Conservation (phyloP, 306 rosid species). For the Delonix regia region DNA sequence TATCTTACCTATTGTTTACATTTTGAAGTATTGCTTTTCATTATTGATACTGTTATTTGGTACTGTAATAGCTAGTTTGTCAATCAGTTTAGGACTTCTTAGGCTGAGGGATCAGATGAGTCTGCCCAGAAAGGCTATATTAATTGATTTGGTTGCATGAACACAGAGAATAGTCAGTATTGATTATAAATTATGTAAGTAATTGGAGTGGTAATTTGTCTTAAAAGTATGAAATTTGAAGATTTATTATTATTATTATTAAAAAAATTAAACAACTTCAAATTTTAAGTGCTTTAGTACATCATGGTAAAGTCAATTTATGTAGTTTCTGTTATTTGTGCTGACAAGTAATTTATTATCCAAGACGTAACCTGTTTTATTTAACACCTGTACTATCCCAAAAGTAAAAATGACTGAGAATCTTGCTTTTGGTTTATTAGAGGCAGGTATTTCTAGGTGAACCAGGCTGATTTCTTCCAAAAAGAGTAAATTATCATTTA, state of each 20-base stretch:
- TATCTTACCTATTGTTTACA: neutral
- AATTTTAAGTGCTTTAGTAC: slow-evolving; percentile 25
- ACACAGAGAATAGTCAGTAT: too few relatives aligned
- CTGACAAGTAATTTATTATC: slow-evolving; percentile 3
- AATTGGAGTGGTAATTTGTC: too few relatives aligned
- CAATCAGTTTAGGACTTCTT: slow-evolving; percentile 19
- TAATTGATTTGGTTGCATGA: too few relatives aligned
- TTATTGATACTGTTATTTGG: slow-evolving; percentile 18
- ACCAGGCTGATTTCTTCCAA: too few relatives aligned
- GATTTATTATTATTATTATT: too few relatives aligned
- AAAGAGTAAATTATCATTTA: too few relatives aligned
- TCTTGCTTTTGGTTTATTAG: slow-evolving; percentile 6
- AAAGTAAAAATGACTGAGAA: slow-evolving; percentile 12
- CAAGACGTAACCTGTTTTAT: slow-evolving; percentile 13
- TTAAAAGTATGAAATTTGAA: too few relatives aligned
- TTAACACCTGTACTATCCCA: neutral
- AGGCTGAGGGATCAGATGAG: too few relatives aligned
- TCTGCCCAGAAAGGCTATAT: too few relatives aligned
- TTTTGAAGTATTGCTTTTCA: neutral
- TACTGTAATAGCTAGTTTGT: neutral
- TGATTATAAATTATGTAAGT: too few relatives aligned
- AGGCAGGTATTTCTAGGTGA: neutral
- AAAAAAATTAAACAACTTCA: slow-evolving; percentile 3
- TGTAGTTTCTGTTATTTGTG: too few relatives aligned
- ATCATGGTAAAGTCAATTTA: too few relatives aligned